Evolutionary conservation across 2,329 filamentous ascomycete genomes (phyloP), one percentile per base, ranked within the genome.

Genomic region (Phyllosticta capitalensis): DNA sequence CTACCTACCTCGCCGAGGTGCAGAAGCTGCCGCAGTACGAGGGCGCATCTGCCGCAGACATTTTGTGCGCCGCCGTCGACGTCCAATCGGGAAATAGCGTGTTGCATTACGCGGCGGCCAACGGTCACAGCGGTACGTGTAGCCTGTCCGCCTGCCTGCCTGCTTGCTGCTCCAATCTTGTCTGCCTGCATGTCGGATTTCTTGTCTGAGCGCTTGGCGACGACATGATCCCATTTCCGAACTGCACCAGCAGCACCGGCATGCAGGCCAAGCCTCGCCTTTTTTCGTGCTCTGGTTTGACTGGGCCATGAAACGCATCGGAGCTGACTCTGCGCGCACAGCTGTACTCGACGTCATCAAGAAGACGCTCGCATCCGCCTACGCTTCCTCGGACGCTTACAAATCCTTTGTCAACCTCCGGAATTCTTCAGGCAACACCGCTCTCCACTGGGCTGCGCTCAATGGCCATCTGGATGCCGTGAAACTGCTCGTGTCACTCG

Each of bases 41-140:
- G 30, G 51, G 51, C 51, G 52, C 49, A 38, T 73, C 82, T 0
- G 79, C 82, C n/a, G 81, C 86, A 60, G 66, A 67, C 52, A 80
- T 96, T 61, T 73, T 96, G 53, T 73, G 81, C 55, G 82, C 83
- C 14, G 88, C 88, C 22, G 83, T 85, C 64, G 91, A 96, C 70
- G 80, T 84, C 50, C 82, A 86, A 65, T 89, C 86, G 64, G 88
- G 89, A 60, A 95, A 91, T 64, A 88, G 87, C 57, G 78, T 84
- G 53, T 74, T 97, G 69, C 94, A 99, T 75, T 96, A 95, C 83
- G 90, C 92, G 7, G 86, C 90, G 22, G 94, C 90, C 24, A 99
- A 99, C 71, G 92, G 92, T 1, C 87, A 96, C 69, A 68, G 83
- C 62, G 88, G 90, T 92, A 81, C 48, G 52, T 60, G 10, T 20